phyloP scores from a whole-genome alignment of 257 asterid genomes.

The Penstemon barbatus region DNA sequence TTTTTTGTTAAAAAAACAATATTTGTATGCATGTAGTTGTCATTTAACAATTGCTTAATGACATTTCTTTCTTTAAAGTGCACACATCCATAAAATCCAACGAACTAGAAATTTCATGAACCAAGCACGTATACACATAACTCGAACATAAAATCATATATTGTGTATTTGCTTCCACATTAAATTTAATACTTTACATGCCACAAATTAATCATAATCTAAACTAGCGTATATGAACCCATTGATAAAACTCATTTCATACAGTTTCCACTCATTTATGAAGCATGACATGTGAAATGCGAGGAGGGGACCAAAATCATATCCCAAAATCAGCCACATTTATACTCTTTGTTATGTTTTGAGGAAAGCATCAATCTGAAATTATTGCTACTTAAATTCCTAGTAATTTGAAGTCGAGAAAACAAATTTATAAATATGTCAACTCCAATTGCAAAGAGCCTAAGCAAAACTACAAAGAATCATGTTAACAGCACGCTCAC shows the following conservation, averaged over 20 bases:
- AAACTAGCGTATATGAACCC: neutral
- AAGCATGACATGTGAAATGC: neutral
- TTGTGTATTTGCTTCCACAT: no score
- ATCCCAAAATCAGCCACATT: neutral
- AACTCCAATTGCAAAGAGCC: slow-evolving; percentile 4
- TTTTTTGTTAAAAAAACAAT: slow-evolving; percentile 1
- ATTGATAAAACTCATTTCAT: neutral
- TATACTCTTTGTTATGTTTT: neutral
- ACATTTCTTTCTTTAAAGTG: neutral
- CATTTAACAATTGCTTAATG: slow-evolving; percentile 4
- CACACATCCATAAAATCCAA: neutral
- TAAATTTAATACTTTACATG: no score
- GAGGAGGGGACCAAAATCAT: neutral
- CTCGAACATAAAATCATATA: neutral
- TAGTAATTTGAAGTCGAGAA: neutral
- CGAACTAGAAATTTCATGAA: neutral
- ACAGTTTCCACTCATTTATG: neutral
- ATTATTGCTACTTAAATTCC: neutral
- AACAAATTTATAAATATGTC: neutral
- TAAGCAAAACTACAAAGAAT: slow-evolving; percentile 1
- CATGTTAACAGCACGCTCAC: slow-evolving; percentile 47
- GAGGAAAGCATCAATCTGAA: neutral
- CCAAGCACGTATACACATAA: neutral
- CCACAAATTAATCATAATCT: no score
- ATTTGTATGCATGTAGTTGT: slow-evolving; percentile 4